These are phyloP conservation scores for Penicillium aurantiogriseum DNA, from an alignment of 2,329 filamentous ascomycete species.

Conservation along the genomic window DNA sequence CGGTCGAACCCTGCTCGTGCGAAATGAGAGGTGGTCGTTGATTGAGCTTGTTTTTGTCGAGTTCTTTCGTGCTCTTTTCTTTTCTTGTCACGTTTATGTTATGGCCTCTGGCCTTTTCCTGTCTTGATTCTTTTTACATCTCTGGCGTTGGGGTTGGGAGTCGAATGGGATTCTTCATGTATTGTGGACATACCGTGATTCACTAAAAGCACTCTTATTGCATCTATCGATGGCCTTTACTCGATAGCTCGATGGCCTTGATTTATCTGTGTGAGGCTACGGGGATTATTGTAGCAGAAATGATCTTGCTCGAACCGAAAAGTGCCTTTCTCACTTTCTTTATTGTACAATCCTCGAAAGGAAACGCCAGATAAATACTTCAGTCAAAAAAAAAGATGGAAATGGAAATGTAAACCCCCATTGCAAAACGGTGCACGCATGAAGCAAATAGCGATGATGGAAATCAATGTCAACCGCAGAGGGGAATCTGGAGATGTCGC, in stretches of 20 bases:
- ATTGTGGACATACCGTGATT: slow-evolving; percentile 17
- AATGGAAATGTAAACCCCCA: slow-evolving; percentile 3
- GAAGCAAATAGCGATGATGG: slow-evolving; percentile 10
- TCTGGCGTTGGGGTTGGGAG: slow-evolving; percentile 29
- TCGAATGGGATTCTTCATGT: slow-evolving; percentile 18
- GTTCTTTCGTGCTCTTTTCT: background rate
- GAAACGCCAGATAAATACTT: slow-evolving; percentile 17
- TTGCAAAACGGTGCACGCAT: background rate
- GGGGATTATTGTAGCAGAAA: slow-evolving; percentile 9
- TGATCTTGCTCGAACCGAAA: slow-evolving; percentile 20
- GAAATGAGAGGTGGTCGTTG: slow-evolving; percentile 28
- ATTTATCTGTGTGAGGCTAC: slow-evolving; percentile 1
- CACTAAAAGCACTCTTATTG: slow-evolving; percentile 28
- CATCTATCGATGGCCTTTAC: slow-evolving; percentile 3
- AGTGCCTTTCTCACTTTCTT: slow-evolving; percentile 19
- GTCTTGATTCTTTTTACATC: slow-evolving; percentile 15
- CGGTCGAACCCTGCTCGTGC: slow-evolving; percentile 35
- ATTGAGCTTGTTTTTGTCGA: slow-evolving; percentile 6
- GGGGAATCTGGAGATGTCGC: slow-evolving; percentile 22
- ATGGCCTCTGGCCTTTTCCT: slow-evolving; percentile 12
- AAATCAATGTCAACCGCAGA: slow-evolving; percentile 16
- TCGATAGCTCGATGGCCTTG: background rate
- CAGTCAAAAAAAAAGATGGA: slow-evolving; percentile 9
- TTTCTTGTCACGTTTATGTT: background rate
- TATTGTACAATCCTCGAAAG: slow-evolving; percentile 24